These are phyloP conservation scores for Linum usitatissimum DNA, from an alignment of 345 rosid genomes.

Conservation along the genomic window DNA sequence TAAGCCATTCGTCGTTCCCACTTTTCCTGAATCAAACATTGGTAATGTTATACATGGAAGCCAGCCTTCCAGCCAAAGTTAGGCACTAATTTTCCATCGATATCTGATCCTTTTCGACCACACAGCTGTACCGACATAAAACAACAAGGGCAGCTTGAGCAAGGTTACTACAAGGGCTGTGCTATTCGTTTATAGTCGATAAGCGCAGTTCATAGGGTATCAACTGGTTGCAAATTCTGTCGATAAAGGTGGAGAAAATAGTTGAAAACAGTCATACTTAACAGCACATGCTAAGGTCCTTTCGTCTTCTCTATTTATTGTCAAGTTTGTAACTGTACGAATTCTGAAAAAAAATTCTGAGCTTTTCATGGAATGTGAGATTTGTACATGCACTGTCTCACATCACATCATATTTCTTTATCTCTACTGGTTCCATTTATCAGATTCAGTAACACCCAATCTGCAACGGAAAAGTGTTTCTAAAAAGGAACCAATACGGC, in stretches of 20 bases:
- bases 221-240: too few species aligned
- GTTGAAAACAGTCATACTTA: too few species aligned
- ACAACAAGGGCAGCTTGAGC: too few species aligned
- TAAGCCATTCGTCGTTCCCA: constrained; percentile 32
- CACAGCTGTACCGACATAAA: too few species aligned
- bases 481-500: neutral
- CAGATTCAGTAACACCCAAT: neutral
- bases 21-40: neutral
- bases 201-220: too few species aligned
- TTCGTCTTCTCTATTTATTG: neutral
- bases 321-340: neutral
- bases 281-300: neutral
- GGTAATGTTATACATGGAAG: neutral
- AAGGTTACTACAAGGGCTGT: too few species aligned
- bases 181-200: too few species aligned
- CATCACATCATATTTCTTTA: neutral
- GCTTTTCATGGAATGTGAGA: neutral
- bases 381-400: neutral
- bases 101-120: too few species aligned
- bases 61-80: neutral
- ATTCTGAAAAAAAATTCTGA: too few species aligned
- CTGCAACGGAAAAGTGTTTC: too few species aligned
- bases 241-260: too few species aligned
- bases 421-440: neutral
- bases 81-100: neutral